Base-by-base conservation (phyloP, 208 protist species). In the Trypanosoma vivax region DNA sequence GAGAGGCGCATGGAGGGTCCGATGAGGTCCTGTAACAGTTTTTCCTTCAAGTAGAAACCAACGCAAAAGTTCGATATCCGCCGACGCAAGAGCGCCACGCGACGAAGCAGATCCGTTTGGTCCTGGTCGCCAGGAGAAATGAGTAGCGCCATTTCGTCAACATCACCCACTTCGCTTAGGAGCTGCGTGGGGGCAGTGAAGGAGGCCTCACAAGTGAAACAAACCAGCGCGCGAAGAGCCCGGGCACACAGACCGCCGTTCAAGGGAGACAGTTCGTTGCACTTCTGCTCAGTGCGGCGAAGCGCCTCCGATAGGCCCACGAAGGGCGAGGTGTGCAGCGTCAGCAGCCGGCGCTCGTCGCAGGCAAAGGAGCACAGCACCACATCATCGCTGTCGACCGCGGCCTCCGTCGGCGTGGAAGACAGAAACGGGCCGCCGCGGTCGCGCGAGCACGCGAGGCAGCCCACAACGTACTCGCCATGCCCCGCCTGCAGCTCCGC, bases 61-160 rank as follows among this genome's bases (percentile, higher is more conserved):
- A 57, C 66, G 29, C 81, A 73, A 53, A 75, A 66, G 31, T 68
- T 62, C 9, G 84, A 79, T 41, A 92, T 87, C 51, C 76, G 75
- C 27, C 81, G 80, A 25, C 79, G 76, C 42, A 88, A 70, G 18
- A 85, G 53, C 27, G 84, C 84, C 9, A 89, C 67, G 29, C 84
- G 77, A 3, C 78, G 80, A 34, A 92, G 56, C 48, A 92, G 40
- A 34, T 94, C 86, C 3, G 83, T 67, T 70, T 94, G 86, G 59
- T 94, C 86, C 19, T 66, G 77, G 55, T 76, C 51, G 6, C 77
- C 81, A 1, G 85, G 81, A 6, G 82, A 79, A 57, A 94, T 83
- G 13, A 90, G 73, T 41, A 91, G 62, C 45, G 89, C 77, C 80
- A 94, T 90, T 63, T 94, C 86, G 45, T 94, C 80, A 19, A 94